Base-by-base conservation (phyloP, 257 asterid genomes). In the Nicotiana paniculata region DNA sequence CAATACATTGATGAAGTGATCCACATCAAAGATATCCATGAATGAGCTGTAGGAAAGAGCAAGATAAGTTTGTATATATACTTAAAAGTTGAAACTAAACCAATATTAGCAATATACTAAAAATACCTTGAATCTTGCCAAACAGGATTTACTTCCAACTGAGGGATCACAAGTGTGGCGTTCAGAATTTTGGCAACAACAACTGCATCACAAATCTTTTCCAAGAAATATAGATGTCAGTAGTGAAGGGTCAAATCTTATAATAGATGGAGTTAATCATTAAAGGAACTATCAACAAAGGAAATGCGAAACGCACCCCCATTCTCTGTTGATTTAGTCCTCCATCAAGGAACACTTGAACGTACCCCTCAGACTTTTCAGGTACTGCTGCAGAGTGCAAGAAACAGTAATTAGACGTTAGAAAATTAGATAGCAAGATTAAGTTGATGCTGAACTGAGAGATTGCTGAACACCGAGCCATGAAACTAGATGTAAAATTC, bases 111-210 rank as follows among this genome's bases (percentile, higher is more conserved):
- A 46, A 57, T 46, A 48, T 16, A 78, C 61, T 33, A 5, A 55
- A 58, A 77, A 67, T n/a, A 96, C 98, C 98, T 96, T 59, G 98
- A 94, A 90, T 96, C 98, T 88, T 92, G 88, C 98, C 99, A 96
- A 77, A 96, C 99, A 21, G 98, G 91, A 88, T 96, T 94, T 48
- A 95, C 92, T 94, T 96, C 99, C 63, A 96, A 91, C 86, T 93
- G 81, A 59, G 98, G 99, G 84, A 96, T 93, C 83, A 92, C 87
- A 69, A 96, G 98, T 63, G 98, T 96, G n/a, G 99, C 99, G 85
- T 96, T 96, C 86, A 96, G 87, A 64, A 94, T 91, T 83, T 96
- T 96, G 17, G 99, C 99, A 81, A 96, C 95, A 30, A 97, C 99
- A 82, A 93, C 99, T 82, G 97, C 99, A 89, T 96, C 99, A 83